Base-by-base conservation (phyloP, 495 filamentous ascomycete species). In the Lentithecium fluviatile region DNA sequence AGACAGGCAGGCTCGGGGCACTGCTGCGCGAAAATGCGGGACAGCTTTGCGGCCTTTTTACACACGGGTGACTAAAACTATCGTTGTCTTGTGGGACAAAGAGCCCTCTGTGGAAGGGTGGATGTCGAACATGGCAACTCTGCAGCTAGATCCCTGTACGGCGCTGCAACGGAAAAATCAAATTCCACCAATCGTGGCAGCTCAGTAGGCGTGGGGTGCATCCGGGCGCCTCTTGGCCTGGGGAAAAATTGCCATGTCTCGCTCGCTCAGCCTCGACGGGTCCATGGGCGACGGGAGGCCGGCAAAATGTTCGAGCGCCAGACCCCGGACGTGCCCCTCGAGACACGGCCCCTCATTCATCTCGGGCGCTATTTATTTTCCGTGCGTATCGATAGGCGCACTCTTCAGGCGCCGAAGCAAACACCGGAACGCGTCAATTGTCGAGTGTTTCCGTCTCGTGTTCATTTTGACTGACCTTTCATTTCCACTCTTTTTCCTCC, bases 31-130 rank as follows among this genome's bases (percentile, higher is more conserved):
- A 62, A 43, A 43, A 42, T 43, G 58, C 59, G 59, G 59, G 59
- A 55, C 38, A 46, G 42, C 43, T n/a, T 58, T 63, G 64, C 64
- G 58, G 64, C 58, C 64, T 67, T 67, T 61, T 61, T 52, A 47
- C 40, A 55, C 52, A 52, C 13, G 19, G 45, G 54, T 63, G 59
- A 67, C 64, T 67, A 62, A 63, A 58, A 55, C 45, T 24, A 62
- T 58, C 42, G 46, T 13, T 20, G 6, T 54, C 36, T 34, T 47
- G 26, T 52, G 54, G 47, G 47, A 49, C 36, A 42, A 58, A 45
- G 29, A 34, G 46, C 58, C 34, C 8, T 52, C n/a, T 49, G 56
- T 25, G 45, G 56, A 37, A 54, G 57, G 24, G 58, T 55, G 62
- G 40, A 65, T 60, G 60, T 58, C 5, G 53, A 37, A 17, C 40